Percentiles rank a stretch among this genome's conserved stretches.
These are phyloP conservation scores for Dicorynia guianensis DNA, from an alignment of 306 rosid genomes.

Conservation along the genomic window DNA sequence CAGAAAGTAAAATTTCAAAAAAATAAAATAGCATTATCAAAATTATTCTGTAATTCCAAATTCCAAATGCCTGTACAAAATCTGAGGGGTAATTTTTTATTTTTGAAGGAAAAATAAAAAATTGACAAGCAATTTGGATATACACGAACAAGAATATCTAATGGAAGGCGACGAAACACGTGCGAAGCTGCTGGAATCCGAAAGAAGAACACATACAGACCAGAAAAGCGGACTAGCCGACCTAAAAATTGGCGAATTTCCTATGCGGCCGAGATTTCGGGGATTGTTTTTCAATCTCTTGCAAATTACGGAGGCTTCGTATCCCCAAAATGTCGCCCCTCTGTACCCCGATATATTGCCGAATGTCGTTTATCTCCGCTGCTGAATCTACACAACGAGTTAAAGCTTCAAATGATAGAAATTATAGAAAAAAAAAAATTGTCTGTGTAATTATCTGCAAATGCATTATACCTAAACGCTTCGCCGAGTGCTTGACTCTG, in stretches of 20 bases:
- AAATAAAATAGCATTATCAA: background rate
- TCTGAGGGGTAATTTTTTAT: background rate
- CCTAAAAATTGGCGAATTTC: conserved; percentile 61
- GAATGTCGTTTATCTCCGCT: conserved; percentile 44
- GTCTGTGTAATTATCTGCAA: conserved; percentile 4
- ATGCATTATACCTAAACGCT: conserved; percentile 53
- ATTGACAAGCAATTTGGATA: background rate
- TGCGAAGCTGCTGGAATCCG: background rate
- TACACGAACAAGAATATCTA: conserved; percentile 40
- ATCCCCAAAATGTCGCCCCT: conserved; percentile 58
- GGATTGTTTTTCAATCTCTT: conserved; percentile 41
- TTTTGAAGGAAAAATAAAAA: background rate
- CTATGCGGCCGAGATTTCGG: conserved; percentile 56
- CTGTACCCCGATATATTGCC: conserved; percentile 35
- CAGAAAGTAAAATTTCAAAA: background rate
- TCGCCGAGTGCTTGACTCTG: conserved; percentile 51
- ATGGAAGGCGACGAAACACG: background rate
- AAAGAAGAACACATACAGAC: background rate
- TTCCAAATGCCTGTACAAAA: conserved; percentile 28
- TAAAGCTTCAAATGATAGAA: background rate
- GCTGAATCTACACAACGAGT: conserved; percentile 34
- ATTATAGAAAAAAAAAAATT: background rate
- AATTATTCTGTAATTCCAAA: background rate
- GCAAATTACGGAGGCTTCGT: conserved; percentile 58
- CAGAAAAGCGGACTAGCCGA: background rate